Percentiles rank a stretch among this genome's conserved stretches.
phyloP scores from a whole-genome alignment of 345 rosid species.

The Sonneratia alba region DNA sequence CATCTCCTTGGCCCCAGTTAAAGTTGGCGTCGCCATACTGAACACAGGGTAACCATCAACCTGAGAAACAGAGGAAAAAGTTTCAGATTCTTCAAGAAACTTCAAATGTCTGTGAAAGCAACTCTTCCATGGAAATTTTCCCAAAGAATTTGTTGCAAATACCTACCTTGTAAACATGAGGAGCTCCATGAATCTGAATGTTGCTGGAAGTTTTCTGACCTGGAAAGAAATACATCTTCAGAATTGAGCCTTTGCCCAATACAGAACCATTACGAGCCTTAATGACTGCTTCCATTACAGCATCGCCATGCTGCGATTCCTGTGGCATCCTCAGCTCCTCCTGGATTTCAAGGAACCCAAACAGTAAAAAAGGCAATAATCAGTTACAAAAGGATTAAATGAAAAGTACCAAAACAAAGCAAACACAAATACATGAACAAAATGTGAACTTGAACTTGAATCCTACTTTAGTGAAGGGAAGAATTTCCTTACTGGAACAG shows the following conservation, averaged over 20 bases:
- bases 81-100: no score
- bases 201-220: conserved; percentile 85
- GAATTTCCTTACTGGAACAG: conserved; percentile 57
- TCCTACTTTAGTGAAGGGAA: conserved; percentile 5
- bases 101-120: background rate
- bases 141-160: background rate
- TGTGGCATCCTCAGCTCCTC: conserved; percentile 76
- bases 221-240: conserved; percentile 88
- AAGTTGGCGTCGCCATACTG: conserved; percentile 97
- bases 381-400: background rate
- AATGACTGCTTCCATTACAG: conserved; percentile 90
- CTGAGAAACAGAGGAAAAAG: conserved; percentile 27
- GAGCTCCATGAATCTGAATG: conserved; percentile 83
- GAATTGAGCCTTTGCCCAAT: conserved; percentile 77
- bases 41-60: conserved; percentile 88
- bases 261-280: conserved; percentile 83
- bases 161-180: conserved; percentile 76
- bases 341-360: conserved; percentile 24
- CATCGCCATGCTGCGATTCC: conserved; percentile 88
- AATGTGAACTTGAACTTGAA: background rate
- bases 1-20: conserved; percentile 79
- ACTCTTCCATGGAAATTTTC: background rate
- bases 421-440: background rate
- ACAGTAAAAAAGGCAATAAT: conserved; percentile 5
- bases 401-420: no score